Evolutionary conservation across 306 rosid species (phyloP).

Genomic region (Neltuma alba): DNA sequence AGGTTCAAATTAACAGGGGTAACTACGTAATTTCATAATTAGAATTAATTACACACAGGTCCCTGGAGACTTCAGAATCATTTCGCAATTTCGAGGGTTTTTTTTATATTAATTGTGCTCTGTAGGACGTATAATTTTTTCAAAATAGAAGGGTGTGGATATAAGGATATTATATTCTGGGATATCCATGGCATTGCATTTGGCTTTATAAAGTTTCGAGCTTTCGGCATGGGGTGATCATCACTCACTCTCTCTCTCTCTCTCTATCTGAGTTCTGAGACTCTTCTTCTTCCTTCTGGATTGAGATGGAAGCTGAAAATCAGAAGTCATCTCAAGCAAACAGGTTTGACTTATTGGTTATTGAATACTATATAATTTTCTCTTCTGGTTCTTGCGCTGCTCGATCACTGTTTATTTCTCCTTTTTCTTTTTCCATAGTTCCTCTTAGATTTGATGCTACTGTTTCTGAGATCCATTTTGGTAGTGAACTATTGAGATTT

Average conservation of each 20-base stretch:
- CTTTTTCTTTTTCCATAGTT: neutral
- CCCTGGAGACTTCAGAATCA: too few species aligned
- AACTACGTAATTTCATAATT: too few species aligned
- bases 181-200: slow-evolving; percentile 34
- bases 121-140: too few species aligned
- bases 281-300: slow-evolving; percentile 26
- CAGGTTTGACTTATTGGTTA: slow-evolving; percentile 52
- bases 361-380: neutral
- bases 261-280: neutral
- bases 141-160: slow-evolving; percentile 30
- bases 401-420: slow-evolving; percentile 13
- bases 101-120: too few species aligned
- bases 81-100: too few species aligned
- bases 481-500: slow-evolving; percentile 6
- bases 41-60: too few species aligned
- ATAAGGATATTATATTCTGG: slow-evolving; percentile 32
- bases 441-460: slow-evolving; percentile 28
- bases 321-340: slow-evolving; percentile 38
- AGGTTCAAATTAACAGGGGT: too few species aligned
- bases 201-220: slow-evolving; percentile 21
- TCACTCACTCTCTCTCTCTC: neutral
- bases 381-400: neutral
- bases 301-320: slow-evolving; percentile 41
- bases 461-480: slow-evolving; percentile 19
- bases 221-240: neutral